Conservation (phyloP, 73 alveolate species). For the Paramecium pentaurelia region DNA sequence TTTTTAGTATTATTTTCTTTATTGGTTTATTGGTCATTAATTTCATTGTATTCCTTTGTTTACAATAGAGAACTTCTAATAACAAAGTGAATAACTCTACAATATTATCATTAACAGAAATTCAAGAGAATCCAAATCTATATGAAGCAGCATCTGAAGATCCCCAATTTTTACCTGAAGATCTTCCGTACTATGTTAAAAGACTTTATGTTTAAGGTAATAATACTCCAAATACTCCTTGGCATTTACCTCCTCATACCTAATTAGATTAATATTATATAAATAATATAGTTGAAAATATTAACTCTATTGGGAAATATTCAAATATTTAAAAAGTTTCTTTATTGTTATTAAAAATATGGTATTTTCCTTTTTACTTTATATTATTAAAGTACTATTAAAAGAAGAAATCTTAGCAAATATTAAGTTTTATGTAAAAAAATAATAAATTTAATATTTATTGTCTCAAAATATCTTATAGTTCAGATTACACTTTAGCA, state of each 20-base stretch:
- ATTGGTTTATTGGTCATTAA: neutral
- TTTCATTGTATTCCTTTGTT: neutral
- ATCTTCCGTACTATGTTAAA: neutral
- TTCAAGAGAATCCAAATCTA: neutral
- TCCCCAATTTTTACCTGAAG: neutral
- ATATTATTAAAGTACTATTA: neutral
- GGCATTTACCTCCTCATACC: neutral
- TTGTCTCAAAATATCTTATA: neutral
- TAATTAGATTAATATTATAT: neutral
- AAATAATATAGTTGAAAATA: neutral
- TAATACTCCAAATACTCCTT: neutral
- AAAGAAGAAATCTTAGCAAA: neutral
- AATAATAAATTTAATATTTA: neutral
- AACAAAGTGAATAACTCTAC: neutral
- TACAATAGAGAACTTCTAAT: neutral
- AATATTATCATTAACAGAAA: neutral
- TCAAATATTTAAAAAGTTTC: neutral
- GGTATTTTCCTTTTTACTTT: neutral
- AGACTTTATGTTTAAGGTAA: neutral
- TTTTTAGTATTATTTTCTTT: neutral
- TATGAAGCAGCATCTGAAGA: neutral
- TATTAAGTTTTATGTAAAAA: neutral
- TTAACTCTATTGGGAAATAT: neutral
- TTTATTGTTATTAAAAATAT: neutral
- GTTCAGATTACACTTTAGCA: constrained; percentile 10